phyloP scores from a whole-genome alignment of 306 rosid genomes.

The Canavalia ensiformis region DNA sequence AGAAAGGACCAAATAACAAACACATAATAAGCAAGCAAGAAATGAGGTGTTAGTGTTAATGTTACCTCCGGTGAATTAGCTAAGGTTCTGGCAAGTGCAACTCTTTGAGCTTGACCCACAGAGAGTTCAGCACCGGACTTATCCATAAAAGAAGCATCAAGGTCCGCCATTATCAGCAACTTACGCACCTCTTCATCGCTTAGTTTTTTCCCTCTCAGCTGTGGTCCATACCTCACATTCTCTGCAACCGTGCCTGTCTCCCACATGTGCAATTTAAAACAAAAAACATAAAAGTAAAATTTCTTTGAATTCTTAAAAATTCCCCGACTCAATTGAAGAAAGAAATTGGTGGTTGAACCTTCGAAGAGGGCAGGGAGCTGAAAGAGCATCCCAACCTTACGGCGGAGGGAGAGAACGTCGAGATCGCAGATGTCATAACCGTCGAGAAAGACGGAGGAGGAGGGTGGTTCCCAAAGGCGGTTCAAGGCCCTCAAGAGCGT shows the following conservation, averaged over 20 bases:
- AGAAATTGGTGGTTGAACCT: slow-evolving; percentile 51
- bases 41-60: background rate
- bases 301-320: background rate
- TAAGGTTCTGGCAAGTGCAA: slow-evolving; percentile 92
- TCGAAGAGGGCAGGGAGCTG: slow-evolving; percentile 93
- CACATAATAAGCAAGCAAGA: background rate
- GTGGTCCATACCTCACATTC: slow-evolving; percentile 87
- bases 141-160: slow-evolving; percentile 70
- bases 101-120: slow-evolving; percentile 96
- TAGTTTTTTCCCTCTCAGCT: slow-evolving; percentile 69
- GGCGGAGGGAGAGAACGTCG: slow-evolving; percentile 86
- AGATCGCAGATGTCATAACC: slow-evolving; percentile 64
- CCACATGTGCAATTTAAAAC: background rate
- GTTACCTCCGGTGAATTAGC: slow-evolving; percentile 92
- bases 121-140: slow-evolving; percentile 79
- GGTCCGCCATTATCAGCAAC: slow-evolving; percentile 80
- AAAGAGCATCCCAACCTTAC: slow-evolving; percentile 94
- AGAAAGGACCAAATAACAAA: background rate
- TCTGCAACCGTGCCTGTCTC: slow-evolving; percentile 83
- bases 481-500: slow-evolving; percentile 80
- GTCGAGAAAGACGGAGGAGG: slow-evolving; percentile 72
- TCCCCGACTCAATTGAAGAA: too few relatives aligned
- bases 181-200: slow-evolving; percentile 70
- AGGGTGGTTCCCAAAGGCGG: slow-evolving; percentile 93
- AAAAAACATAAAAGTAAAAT: background rate